Evolutionary conservation across 768 basidiomycete species (phyloP).

Genomic region (Pleurotus salmoneostramineus): DNA sequence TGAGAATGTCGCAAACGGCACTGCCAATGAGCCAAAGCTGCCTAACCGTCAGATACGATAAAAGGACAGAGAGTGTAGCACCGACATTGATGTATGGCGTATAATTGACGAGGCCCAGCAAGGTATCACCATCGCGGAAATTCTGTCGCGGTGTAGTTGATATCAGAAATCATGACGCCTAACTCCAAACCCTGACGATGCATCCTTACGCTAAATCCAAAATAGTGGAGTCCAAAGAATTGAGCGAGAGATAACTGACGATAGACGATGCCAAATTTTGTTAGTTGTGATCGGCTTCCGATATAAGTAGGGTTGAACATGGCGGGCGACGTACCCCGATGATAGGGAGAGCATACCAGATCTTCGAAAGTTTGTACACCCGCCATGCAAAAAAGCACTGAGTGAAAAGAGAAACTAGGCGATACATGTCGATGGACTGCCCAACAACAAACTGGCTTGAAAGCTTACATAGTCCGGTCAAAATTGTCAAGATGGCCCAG

Average conservation of each 20-base stretch:
- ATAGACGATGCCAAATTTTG: too few relatives aligned
- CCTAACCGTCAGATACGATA: neutral
- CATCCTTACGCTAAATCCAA: neutral
- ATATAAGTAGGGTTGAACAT: neutral
- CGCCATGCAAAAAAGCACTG: neutral
- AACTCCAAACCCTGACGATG: neutral
- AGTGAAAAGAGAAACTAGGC: neutral
- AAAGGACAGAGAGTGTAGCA: neutral
- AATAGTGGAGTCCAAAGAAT: neutral
- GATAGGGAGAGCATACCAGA: neutral
- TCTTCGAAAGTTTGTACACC: neutral
- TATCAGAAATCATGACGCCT: neutral
- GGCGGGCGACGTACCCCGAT: neutral
- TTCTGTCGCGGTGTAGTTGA: neutral
- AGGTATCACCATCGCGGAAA: neutral
- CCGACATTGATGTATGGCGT: neutral
- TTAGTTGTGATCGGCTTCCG: neutral
- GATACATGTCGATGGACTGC: neutral
- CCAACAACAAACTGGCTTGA: too few relatives aligned
- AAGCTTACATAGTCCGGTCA: neutral
- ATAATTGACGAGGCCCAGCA: neutral
- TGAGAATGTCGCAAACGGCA: constrained; percentile 13
- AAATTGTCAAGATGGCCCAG: neutral
- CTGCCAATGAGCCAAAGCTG: constrained; percentile 14
- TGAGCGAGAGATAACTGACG: neutral